Evolutionary conservation across 176 grass and related monocot species (phyloP).

Genomic region (Zea luxurians): DNA sequence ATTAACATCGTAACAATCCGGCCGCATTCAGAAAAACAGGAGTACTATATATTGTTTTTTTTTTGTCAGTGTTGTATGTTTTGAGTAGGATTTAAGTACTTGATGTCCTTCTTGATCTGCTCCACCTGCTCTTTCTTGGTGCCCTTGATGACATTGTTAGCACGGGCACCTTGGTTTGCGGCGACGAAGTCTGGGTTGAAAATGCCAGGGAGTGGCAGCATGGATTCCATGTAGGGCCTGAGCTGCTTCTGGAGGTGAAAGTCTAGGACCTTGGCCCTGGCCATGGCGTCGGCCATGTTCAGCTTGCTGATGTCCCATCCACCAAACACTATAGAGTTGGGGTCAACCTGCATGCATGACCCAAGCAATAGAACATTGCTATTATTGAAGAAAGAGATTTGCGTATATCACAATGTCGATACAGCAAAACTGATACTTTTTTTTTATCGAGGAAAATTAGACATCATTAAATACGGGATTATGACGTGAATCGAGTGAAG

Average conservation of each 20-base stretch:
- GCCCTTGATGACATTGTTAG: constrained; percentile 61
- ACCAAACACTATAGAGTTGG: constrained; percentile 74
- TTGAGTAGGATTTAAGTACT: constrained; percentile 27
- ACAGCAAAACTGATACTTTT: not conserved
- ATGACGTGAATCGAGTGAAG: not conserved
- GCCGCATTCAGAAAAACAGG: not conserved
- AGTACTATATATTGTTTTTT: not conserved
- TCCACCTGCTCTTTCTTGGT: constrained; percentile 76
- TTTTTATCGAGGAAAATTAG: not conserved
- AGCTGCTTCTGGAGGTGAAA: constrained; percentile 98
- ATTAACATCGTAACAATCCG: not conserved
- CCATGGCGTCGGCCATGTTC: constrained; percentile 80
- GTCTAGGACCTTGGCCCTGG: constrained; percentile 81
- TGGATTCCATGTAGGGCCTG: constrained; percentile 78
- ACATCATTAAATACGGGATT: not conserved
- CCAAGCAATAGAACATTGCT: not conserved
- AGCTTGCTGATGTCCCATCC: constrained; percentile 82
- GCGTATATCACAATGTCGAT: no score
- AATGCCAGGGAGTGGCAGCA: constrained; percentile 68
- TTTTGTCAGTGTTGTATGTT: not conserved
- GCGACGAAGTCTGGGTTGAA: constrained; percentile 73
- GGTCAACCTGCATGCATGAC: constrained; percentile 67
- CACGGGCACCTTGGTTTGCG: constrained; percentile 68
- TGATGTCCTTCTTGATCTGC: constrained; percentile 76
- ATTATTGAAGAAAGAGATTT: not conserved